phyloP scores from a whole-genome alignment of 306 rosid genomes.

The Prunus persica region Prunus_persica_NCBIv2 NC_034009.1:32437501-32438000 shows the following conservation, averaged over 20 bases:
- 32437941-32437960: constrained; percentile 71
- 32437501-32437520: constrained; percentile 80
- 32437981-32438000: constrained; percentile 93
- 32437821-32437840: constrained; percentile 86
- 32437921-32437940: constrained; percentile 66
- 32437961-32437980: constrained; percentile 83
- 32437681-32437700: constrained; percentile 92
- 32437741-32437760: constrained; percentile 97
- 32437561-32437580: constrained; percentile 30
- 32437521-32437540: constrained; percentile 43
- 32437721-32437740: constrained; percentile 98
- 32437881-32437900: constrained; percentile 67
- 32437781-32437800: constrained; percentile 85
- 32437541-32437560: constrained; percentile 30
- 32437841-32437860: constrained; percentile 75
- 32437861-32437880: constrained; percentile 91
- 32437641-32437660: constrained; percentile 95
- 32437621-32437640: constrained; percentile 71
- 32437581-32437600: constrained; percentile 50
- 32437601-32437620: constrained; percentile 42
- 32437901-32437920: constrained; percentile 86
- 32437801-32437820: constrained; percentile 94
- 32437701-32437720: constrained; percentile 96
- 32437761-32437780: constrained; percentile 98
- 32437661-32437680: constrained; percentile 86